A percentile compares a stretch with the other conserved stretches of the same genome.
Conservation (phyloP, 106 monocot genomes). For the Ottelia alismoides region DNA sequence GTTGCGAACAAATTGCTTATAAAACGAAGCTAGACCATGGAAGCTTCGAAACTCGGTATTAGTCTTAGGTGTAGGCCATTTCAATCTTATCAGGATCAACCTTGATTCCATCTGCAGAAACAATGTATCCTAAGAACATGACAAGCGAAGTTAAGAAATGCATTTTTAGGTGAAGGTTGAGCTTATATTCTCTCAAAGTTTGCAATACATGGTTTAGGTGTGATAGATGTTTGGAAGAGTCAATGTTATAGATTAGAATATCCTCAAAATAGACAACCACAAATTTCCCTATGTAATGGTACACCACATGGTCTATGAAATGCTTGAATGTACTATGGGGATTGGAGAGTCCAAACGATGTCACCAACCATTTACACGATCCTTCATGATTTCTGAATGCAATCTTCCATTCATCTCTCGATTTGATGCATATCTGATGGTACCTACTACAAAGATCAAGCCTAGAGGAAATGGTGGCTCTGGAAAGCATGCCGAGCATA, state of each 20-base stretch:
- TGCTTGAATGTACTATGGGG: slow-evolving; percentile 2
- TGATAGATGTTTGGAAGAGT: not conserved
- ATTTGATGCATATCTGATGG: not conserved
- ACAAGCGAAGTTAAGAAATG: not conserved
- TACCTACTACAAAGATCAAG: not conserved
- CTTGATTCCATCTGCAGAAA: not conserved
- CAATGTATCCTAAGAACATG: slow-evolving; percentile 3
- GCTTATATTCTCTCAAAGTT: not conserved
- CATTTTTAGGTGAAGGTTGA: slow-evolving; percentile 3
- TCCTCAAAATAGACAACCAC: not conserved
- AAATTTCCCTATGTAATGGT: not conserved
- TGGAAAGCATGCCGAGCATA: not conserved
- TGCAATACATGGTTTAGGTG: not conserved
- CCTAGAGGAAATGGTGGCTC: not conserved
- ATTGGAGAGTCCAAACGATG: slow-evolving; percentile 1
- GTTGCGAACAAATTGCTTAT: not conserved
- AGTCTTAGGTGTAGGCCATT: not conserved
- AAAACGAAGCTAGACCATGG: slow-evolving; percentile 10
- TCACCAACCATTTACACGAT: not conserved
- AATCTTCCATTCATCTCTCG: slow-evolving; percentile 6
- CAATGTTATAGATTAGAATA: not conserved
- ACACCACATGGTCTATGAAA: not conserved
- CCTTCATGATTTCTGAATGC: slow-evolving; percentile 3
- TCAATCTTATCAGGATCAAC: not conserved
- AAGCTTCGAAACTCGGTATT: slow-evolving; percentile 1